Base-by-base conservation (phyloP, 139 green algal genomes). In the Spirogloea muscicola region DNA sequence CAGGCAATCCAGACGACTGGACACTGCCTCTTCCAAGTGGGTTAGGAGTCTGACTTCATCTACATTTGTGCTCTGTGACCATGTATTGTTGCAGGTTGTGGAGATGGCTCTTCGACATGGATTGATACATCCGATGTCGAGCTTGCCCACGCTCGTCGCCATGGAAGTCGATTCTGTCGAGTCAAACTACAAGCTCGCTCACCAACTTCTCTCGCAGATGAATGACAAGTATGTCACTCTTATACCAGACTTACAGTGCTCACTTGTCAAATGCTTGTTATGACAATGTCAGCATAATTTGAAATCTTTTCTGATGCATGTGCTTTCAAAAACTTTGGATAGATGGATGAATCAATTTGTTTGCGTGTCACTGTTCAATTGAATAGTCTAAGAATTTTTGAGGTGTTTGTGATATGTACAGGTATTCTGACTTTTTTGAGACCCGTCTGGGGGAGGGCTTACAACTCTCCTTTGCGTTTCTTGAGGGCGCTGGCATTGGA, bases 61-160 rank as follows among this genome's bases (percentile, higher is more conserved):
- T n/a, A n/a, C n/a, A n/a, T n/a, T n/a, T n/a, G n/a, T n/a, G n/a
- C n/a, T n/a, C n/a, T n/a, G 10, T 64, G 55, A 9, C 39, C 10
- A 10, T 40, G 29, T 57, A 61, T 13, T 51, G 16, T 51, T 73
- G 66, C 44, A 76, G 68, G 60, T 76, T 21, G 42, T 76, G 25
- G 68, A 76, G 41, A 21, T 81, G 16, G 70, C 76, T 34, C 72
- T 81, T 25, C 27, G 74, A 25, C 70, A 81, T 18, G 72, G 72
- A 18, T 29, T 81, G 31, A 68, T 81, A 9, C 72, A 82, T 68
- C 72, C 72, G n/a, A 67, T 81, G 25, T 49, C 68, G 3, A 60
- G 43, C 34, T 25, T 81, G n/a, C 42, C 72, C 62, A 34, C 37
- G 34, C 36, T 81, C 10, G 40, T 81, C 18, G 66, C 72, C 21